Evolutionary conservation across 75 land plant genomes (phyloP).

Genomic region (Sequoiadendron giganteum): DNA sequence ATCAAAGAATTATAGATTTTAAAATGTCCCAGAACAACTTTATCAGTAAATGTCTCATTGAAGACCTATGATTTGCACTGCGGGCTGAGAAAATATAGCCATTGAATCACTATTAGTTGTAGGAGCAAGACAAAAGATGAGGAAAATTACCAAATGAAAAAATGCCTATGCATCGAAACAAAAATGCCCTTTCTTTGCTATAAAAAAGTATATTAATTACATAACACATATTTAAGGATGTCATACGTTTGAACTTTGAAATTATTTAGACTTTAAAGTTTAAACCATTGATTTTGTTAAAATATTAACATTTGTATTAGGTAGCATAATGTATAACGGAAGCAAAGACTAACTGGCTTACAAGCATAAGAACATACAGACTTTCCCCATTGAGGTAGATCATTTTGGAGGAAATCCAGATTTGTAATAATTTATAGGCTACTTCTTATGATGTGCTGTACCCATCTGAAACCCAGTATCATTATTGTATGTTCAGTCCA

Average conservation of each 20-base stretch:
- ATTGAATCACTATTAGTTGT: not conserved
- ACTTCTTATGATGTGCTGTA: no score
- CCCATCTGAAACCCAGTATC: no score
- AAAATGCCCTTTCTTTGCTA: not conserved
- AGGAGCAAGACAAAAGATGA: not conserved
- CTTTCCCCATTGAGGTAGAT: not conserved
- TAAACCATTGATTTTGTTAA: not conserved
- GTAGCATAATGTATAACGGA: not conserved
- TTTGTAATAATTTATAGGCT: no score
- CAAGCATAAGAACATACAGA: not conserved
- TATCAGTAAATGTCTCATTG: not conserved
- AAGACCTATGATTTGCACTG: not conserved
- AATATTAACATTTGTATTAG: no score
- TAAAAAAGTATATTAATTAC: not conserved
- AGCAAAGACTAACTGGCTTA: no score
- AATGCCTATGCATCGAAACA: not conserved
- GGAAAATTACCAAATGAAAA: not conserved
- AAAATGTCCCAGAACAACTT: no score
- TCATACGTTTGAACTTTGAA: no score
- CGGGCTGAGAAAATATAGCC: not conserved
- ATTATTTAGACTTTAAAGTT: no score
- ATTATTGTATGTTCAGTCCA: no score
- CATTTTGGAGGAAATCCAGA: not conserved
- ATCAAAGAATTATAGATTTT: not conserved
- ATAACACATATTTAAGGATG: not conserved